A percentile compares a stretch with the other conserved stretches of the same genome.
These are phyloP conservation scores for Teratosphaeria epicoccoides DNA, from an alignment of 2,329 filamentous ascomycete species.

Conservation along the genomic window DNA sequence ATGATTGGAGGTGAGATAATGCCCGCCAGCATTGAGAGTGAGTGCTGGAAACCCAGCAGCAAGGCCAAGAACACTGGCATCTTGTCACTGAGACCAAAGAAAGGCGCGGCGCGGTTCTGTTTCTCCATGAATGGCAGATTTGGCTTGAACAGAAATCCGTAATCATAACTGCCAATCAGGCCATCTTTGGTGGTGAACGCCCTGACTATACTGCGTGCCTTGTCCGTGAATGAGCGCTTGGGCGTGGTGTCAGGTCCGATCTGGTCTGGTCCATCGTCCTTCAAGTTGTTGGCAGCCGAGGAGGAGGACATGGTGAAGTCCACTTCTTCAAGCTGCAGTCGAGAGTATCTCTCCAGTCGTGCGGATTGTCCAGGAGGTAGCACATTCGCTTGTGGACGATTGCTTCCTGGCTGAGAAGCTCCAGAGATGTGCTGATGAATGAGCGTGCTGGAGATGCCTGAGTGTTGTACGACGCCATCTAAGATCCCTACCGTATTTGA, in stretches of 20 bases:
- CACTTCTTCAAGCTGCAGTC: background rate
- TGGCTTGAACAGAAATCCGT: conserved; percentile 72
- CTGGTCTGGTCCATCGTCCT: conserved; percentile 34
- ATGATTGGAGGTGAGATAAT: conserved; percentile 73
- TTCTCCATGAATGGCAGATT: conserved; percentile 74
- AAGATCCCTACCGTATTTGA: background rate
- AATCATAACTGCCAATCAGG: conserved; percentile 78
- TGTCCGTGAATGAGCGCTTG: conserved; percentile 33
- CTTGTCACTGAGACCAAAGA: conserved; percentile 71
- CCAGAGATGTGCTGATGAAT: background rate
- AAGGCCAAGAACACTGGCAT: conserved; percentile 67
- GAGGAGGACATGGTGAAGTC: background rate
- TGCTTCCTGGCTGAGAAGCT: background rate
- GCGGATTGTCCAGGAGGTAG: background rate
- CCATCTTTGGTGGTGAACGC: conserved; percentile 49
- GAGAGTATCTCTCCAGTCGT: background rate
- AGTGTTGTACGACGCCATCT: too few relatives aligned
- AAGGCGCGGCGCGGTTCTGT: conserved; percentile 51
- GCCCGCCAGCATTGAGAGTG: conserved; percentile 57
- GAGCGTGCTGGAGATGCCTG: too few relatives aligned
- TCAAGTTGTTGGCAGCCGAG: conserved; percentile 18
- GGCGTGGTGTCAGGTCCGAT: conserved; percentile 34
- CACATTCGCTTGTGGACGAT: background rate
- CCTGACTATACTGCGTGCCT: conserved; percentile 30
- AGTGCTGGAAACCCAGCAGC: conserved; percentile 68